Conservation (phyloP, 306 rosid species). For the Dalbergia cultrata region DNA sequence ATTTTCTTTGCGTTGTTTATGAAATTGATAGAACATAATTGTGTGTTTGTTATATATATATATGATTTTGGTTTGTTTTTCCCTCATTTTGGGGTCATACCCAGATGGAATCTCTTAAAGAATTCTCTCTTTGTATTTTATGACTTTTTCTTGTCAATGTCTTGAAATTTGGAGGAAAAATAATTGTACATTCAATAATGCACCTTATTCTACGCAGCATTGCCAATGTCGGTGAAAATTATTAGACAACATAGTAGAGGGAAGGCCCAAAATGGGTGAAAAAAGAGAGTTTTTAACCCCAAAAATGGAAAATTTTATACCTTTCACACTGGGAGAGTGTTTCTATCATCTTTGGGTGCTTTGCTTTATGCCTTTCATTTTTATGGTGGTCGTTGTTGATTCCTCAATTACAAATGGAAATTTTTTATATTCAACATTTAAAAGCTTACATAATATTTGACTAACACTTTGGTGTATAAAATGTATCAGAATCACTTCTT, state of each 20-base stretch:
- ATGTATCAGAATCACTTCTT: not conserved
- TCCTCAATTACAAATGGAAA: too few relatives aligned
- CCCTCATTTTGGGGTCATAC: not conserved
- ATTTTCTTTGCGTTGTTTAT: too few relatives aligned
- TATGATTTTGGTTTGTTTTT: too few relatives aligned
- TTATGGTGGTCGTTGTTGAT: too few relatives aligned
- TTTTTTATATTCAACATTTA: too few relatives aligned
- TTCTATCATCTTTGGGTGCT: too few relatives aligned
- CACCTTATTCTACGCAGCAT: not conserved
- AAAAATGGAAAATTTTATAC: not conserved
- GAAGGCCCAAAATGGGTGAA: not conserved
- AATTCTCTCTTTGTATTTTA: not conserved
- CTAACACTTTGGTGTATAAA: too few relatives aligned
- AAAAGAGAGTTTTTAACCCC: too few relatives aligned
- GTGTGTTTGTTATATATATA: too few relatives aligned
- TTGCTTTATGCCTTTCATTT: too few relatives aligned
- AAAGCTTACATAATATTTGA: too few relatives aligned
- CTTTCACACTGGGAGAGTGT: too few relatives aligned
- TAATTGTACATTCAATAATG: not conserved
- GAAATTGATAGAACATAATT: conserved; percentile 18
- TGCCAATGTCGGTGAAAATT: not conserved
- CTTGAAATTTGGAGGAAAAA: not conserved
- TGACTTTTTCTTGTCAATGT: not conserved
- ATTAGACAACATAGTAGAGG: not conserved
- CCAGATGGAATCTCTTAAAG: not conserved